These are phyloP conservation scores for Kuraishia borneana DNA, from an alignment of 805 yeast genomes.

Conservation along the genomic window DNA sequence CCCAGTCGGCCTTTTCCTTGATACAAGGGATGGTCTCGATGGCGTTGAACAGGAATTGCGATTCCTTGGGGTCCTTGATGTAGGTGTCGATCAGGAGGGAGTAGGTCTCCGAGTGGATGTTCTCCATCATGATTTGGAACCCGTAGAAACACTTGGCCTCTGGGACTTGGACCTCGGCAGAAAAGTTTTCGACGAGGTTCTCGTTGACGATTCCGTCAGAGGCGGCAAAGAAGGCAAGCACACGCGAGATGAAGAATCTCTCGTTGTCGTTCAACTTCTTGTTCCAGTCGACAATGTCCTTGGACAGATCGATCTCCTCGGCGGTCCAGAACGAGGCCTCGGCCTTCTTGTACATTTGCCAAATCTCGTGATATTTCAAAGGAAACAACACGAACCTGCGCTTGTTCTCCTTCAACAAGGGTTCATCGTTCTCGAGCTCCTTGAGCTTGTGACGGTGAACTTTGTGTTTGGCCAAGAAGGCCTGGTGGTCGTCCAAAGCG, in stretches of 20 bases:
- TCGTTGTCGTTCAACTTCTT: conserved; percentile 81
- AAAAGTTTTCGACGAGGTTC: conserved; percentile 92
- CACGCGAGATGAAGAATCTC: conserved; percentile 84
- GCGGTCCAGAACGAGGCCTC: conserved; percentile 99
- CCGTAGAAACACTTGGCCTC: conserved; percentile 99
- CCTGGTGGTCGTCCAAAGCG: conserved; percentile 26
- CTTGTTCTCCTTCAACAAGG: conserved; percentile 73
- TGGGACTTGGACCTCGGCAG: conserved; percentile 93
- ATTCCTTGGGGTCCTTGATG: conserved; percentile 91
- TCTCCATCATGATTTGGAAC: conserved; percentile 99
- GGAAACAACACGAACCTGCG: conserved; percentile 91
- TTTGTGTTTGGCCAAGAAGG: conserved; percentile 49
- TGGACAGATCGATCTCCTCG: conserved; percentile 92
- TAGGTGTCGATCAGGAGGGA: conserved; percentile 90
- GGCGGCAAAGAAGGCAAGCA: conserved; percentile 96
- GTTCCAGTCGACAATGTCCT: conserved; percentile 91
- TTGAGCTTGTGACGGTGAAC: conserved; percentile 66
- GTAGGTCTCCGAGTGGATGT: conserved; percentile 96
- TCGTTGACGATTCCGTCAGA: conserved; percentile 98
- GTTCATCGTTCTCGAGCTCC: conserved; percentile 79
- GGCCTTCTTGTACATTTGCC: conserved; percentile 98
- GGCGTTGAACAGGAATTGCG: conserved; percentile 86
- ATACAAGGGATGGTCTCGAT: conserved; percentile 94
- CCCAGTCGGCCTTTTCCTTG: conserved; percentile 98
- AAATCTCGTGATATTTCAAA: conserved; percentile 91